A percentile compares a stretch with the other conserved stretches of the same genome.
These are phyloP conservation scores for Rubia peregrina DNA, from an alignment of 305 asterid species.

Conservation along the genomic window DNA sequence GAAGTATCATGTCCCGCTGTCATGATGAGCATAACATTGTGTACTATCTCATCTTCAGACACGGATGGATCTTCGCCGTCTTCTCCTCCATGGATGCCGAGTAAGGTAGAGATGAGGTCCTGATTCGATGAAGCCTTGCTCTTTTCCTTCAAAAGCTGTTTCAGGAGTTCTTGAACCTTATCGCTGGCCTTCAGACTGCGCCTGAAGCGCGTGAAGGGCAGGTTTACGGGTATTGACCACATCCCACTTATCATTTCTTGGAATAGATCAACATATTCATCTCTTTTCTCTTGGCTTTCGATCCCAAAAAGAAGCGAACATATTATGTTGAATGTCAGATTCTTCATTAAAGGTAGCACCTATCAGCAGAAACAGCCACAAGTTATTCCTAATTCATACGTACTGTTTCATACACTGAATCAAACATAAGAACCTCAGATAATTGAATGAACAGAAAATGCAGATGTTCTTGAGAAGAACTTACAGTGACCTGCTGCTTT, in stretches of 20 bases:
- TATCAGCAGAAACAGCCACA: slow-evolving; percentile 14
- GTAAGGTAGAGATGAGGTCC: slow-evolving; percentile 66
- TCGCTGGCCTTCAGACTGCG: slow-evolving; percentile 57
- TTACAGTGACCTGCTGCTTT: slow-evolving; percentile 31
- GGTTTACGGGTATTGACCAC: slow-evolving; percentile 59
- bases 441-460: too few relatives aligned
- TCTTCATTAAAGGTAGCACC: slow-evolving; percentile 71
- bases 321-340: slow-evolving; percentile 62
- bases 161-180: slow-evolving; percentile 36
- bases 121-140: slow-evolving; percentile 39
- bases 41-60: slow-evolving; percentile 63
- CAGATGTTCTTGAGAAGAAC: neutral
- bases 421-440: neutral
- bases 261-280: slow-evolving; percentile 33
- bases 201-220: slow-evolving; percentile 60
- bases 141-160: slow-evolving; percentile 42
- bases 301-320: slow-evolving; percentile 65
- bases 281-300: slow-evolving; percentile 44
- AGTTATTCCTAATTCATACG: neutral
- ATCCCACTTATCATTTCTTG: slow-evolving; percentile 50
- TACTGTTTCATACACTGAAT: neutral
- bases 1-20: slow-evolving; percentile 70
- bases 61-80: slow-evolving; percentile 25
- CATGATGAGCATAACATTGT: slow-evolving; percentile 57
- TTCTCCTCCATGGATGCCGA: slow-evolving; percentile 42